Base-by-base conservation (phyloP, 371 early-diverging fungal genomes). In the Mucor circinelloides region DNA sequence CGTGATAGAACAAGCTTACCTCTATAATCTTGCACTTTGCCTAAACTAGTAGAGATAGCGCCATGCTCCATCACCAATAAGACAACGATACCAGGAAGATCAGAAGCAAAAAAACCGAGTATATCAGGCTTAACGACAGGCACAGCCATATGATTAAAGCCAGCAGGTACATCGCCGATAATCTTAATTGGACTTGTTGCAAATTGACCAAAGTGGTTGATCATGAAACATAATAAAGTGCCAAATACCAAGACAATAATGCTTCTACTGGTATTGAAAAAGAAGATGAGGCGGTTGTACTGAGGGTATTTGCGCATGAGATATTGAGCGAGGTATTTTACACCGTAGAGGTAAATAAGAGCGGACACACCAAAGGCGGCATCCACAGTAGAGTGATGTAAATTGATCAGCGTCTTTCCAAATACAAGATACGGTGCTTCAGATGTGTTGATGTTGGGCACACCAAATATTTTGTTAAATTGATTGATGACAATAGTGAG, bases 51-150 rank as follows among this genome's bases (percentile, higher is more conserved):
- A 58, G 88, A 80, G 57, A 96, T 90, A 7, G 95, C 93, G 69
- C 94, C 87, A 71, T 95, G 95, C 75, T 97, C 97, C 77, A 96
- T 79, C 52, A 96, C 80, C 44, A 88, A 71, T 12, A 96, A 83
- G n/a, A 95, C 79, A 10, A 90, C 80, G 19, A 93, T 85, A 25
- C 89, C 88, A 3, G 87, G 83, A 7, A 93, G 62, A 64, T 90
- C 82, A 10, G 80, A 68, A 0, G 74, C 65, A 30, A 94, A 76
- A 13, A 69, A 66, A 5, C 78, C 62, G 2, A 90, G 60, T 21
- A 90, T 8, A 5, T 56, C 71, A 2, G 77, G 64, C 3, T 78
- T 68, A 32, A 91, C 55, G 0, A 67, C 38, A 5, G 93, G 91
- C 1, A 87, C 81, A 1, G 66, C 73, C 69, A 89, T 88, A 23